phyloP scores from a whole-genome alignment of 2,329 filamentous ascomycete genomes.

The Aquanectria penicillioides region DNA sequence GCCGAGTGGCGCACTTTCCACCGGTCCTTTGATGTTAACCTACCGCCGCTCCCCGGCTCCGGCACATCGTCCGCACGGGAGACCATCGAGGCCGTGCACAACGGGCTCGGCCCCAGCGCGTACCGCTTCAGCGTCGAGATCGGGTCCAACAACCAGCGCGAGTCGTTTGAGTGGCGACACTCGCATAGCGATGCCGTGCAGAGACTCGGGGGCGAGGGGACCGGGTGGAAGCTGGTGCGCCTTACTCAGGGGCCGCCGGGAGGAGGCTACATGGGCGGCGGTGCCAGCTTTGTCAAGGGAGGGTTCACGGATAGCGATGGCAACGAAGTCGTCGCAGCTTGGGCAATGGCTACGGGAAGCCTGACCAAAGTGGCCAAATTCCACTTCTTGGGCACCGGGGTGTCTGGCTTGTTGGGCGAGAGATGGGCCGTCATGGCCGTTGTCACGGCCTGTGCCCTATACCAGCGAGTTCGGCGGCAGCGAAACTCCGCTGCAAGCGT shows the following conservation, averaged over 20 bases:
- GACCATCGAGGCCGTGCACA: slow-evolving; percentile 9
- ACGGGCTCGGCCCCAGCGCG: slow-evolving; percentile 11
- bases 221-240: slow-evolving; percentile 38
- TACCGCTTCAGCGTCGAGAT: slow-evolving; percentile 34
- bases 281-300: slow-evolving; percentile 18
- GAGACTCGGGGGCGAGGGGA: slow-evolving; percentile 23
- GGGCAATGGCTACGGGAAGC: slow-evolving; percentile 25
- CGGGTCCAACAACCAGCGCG: slow-evolving; percentile 28
- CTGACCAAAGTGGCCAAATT: slow-evolving; percentile 35
- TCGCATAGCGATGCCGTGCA: slow-evolving; percentile 30
- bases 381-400: slow-evolving; percentile 34
- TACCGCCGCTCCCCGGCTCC: slow-evolving; percentile 31
- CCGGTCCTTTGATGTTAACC: slow-evolving; percentile 29
- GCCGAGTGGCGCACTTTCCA: slow-evolving; percentile 28
- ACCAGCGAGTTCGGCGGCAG: slow-evolving; percentile 16
- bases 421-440: slow-evolving; percentile 41
- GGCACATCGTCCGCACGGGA: slow-evolving; percentile 23
- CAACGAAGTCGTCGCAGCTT: slow-evolving; percentile 37
- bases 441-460: slow-evolving; percentile 30
- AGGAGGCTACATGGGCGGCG: background rate
- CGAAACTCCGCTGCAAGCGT: background rate
- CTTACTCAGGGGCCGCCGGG: slow-evolving; percentile 23
- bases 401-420: slow-evolving; percentile 36
- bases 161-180: slow-evolving; percentile 37
- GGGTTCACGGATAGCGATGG: slow-evolving; percentile 30